A percentile compares a stretch with the other conserved stretches of the same genome.
Conservation (phyloP, 148 eudicot genomes). For the Spergularia marina region DNA sequence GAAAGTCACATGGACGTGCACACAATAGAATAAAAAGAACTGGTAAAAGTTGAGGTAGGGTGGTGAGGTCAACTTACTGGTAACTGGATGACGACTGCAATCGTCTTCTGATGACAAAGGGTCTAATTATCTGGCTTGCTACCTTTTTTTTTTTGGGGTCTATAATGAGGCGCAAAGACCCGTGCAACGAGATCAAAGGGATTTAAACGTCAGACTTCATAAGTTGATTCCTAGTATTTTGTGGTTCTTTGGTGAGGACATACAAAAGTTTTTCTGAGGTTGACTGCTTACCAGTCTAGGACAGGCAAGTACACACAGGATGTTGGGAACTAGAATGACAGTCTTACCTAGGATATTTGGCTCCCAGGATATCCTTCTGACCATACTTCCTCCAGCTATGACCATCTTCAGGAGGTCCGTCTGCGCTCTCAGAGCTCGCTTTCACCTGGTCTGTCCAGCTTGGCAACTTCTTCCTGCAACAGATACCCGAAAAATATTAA, state of each 20-base stretch:
- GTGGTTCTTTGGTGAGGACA: neutral
- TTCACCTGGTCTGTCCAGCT: conserved; percentile 70
- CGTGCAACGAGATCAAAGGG: neutral
- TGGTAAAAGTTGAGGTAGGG: neutral
- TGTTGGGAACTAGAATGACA: conserved; percentile 11
- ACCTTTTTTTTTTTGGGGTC: neutral
- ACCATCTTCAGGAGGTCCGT: conserved; percentile 77
- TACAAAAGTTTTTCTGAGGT: neutral
- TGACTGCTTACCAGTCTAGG: neutral
- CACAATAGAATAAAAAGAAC: neutral
- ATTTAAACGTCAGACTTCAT: neutral
- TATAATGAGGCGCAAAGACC: neutral
- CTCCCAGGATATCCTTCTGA: conserved; percentile 91
- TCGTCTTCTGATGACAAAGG: too few relatives aligned
- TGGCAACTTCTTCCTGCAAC: conserved; percentile 64
- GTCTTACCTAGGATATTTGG: conserved; percentile 77
- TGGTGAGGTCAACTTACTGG: neutral
- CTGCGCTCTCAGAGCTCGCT: conserved; percentile 51
- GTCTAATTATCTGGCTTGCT: too few relatives aligned
- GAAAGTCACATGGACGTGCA: neutral
- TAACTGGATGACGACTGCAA: neutral
- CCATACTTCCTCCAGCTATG: conserved; percentile 98
- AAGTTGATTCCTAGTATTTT: neutral
- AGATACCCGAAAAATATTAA: conserved; percentile 3
- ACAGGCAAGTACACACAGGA: neutral